phyloP scores from a whole-genome alignment of 164 flowering plant species.

The Macadamia integrifolia region DNA sequence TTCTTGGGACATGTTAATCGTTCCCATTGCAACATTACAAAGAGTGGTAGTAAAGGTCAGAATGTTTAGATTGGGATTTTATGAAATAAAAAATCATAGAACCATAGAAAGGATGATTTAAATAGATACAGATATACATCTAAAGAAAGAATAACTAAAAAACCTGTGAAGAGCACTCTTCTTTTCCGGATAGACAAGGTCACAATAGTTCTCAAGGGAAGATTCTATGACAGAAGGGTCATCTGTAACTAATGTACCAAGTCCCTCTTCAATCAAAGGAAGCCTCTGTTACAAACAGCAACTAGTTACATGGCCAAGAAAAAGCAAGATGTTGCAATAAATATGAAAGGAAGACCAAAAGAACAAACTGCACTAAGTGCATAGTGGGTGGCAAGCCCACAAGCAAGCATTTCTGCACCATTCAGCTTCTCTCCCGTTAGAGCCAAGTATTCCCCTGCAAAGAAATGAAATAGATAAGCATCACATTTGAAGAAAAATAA shows the following conservation, averaged over 20 bases:
- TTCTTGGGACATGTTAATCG: no score
- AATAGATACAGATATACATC: not conserved
- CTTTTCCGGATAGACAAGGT: slow-evolving; percentile 66
- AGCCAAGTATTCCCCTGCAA: slow-evolving; percentile 86
- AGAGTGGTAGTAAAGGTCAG: not conserved
- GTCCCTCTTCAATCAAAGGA: slow-evolving; percentile 63
- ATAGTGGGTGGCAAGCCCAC: slow-evolving; percentile 90
- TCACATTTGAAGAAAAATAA: not conserved
- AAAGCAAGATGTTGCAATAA: not conserved
- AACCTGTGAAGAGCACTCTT: slow-evolving; percentile 66
- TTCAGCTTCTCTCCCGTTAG: slow-evolving; percentile 87
- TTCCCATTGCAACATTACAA: not conserved
- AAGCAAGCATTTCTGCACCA: slow-evolving; percentile 91
- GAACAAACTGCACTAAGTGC: slow-evolving; percentile 56
- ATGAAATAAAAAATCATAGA: not conserved
- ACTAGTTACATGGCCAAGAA: slow-evolving; percentile 6
- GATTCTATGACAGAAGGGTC: slow-evolving; percentile 62
- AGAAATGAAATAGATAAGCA: slow-evolving; percentile 4
- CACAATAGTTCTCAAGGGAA: slow-evolving; percentile 70
- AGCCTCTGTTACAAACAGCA: slow-evolving; percentile 47
- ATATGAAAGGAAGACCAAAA: not conserved
- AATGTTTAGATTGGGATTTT: not conserved
- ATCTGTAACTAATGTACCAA: slow-evolving; percentile 73
- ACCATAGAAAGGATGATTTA: no score
- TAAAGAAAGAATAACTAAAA: not conserved